These are phyloP conservation scores for Thraustochytrium sp. DNA, from an alignment of 352 stramenopile species.

Conservation along the genomic window DNA sequence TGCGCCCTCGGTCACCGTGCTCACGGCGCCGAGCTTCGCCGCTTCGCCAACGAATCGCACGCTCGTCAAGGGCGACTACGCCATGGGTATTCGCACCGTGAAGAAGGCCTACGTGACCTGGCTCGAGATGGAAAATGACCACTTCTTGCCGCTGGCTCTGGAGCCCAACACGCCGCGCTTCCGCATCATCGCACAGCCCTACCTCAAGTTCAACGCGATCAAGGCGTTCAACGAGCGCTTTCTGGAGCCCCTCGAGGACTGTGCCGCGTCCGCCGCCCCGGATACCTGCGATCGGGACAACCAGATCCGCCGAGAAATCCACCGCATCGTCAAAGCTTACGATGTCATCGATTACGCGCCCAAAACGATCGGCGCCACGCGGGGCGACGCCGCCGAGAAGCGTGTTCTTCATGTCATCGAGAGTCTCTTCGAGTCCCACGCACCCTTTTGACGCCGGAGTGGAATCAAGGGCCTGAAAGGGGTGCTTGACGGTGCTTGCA, in stretches of 20 bases:
- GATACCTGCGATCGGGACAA: background rate
- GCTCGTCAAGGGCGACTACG: background rate
- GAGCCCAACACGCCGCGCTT: background rate
- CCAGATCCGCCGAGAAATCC: background rate
- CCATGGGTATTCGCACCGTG: background rate
- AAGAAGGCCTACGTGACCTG: background rate
- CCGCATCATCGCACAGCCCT: background rate
- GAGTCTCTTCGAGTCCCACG: background rate
- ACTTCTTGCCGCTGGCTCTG: background rate
- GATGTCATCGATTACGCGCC: constrained; percentile 3
- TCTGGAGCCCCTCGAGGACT: background rate
- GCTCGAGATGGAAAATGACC: background rate
- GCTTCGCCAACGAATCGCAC: background rate
- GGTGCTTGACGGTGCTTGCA: background rate
- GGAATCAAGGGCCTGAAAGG: background rate
- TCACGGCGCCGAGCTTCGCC: background rate
- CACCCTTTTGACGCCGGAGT: background rate
- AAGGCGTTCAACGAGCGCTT: background rate
- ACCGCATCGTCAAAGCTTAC: background rate
- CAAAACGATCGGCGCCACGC: background rate
- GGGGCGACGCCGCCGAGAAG: background rate
- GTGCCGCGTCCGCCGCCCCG: background rate
- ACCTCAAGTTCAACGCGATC: background rate
- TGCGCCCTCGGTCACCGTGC: background rate
- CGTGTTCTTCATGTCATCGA: background rate